Percentiles rank a stretch among this genome's conserved stretches.
Conservation (phyloP, 2,329 filamentous ascomycete species). For the Talaromyces verruculosus region DNA sequence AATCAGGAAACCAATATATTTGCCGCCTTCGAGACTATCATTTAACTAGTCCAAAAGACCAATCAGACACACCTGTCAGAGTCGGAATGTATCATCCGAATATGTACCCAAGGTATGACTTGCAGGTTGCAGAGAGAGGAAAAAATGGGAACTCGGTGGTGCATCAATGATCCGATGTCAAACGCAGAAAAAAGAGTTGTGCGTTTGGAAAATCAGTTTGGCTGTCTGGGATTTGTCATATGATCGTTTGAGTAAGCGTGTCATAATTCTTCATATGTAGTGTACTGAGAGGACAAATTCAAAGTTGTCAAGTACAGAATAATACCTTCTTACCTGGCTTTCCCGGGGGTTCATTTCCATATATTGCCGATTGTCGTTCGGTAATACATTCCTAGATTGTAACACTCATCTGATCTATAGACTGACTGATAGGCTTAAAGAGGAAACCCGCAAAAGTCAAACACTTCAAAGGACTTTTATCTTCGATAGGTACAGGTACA, state of each 20-base stretch:
- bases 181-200: neutral
- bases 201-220: neutral
- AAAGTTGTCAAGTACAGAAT: neutral
- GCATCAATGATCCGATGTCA: neutral
- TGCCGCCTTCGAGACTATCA: neutral
- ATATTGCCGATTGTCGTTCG: neutral
- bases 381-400: neutral
- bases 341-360: neutral
- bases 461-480: neutral
- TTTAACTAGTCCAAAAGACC: neutral
- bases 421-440: neutral
- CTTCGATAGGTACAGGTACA: neutral
- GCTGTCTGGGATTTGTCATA: neutral
- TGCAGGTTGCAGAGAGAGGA: neutral
- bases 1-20: neutral
- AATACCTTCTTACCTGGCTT: neutral
- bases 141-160: neutral
- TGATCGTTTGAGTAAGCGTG: neutral
- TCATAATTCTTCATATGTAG: neutral
- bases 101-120: neutral
- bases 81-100: constrained; percentile 4
- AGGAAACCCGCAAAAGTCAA: neutral
- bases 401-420: neutral
- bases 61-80: neutral
- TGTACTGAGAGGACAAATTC: neutral